Evolutionary conservation across 2,329 filamentous ascomycete species (phyloP), one percentile per base, ranked within the genome.

Genomic region (Exophiala mesophila): DNA sequence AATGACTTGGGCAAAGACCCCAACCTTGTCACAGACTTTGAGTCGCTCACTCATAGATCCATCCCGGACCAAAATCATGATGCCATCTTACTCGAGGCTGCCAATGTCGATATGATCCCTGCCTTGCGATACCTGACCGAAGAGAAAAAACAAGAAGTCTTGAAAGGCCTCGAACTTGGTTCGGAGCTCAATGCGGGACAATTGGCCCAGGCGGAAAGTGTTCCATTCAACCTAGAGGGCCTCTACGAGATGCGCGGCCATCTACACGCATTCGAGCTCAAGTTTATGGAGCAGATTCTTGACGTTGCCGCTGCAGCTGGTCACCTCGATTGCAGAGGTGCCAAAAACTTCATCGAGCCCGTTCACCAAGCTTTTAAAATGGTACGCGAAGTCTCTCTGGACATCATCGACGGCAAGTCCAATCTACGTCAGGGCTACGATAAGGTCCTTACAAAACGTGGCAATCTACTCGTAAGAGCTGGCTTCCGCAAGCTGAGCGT

Each of bases 1-100:
- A 64, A 66, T 35, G 63, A 67, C 40, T 51, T 67, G 12, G 64
- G 65, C 18, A 67, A 66, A 41, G 62, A 66, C 26, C 46, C 58
- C 2, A 33, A 53, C 23, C 56, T 67, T 3, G 57, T 57, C 6
- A 32, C 55, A 10, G 49, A 59, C 17, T 50, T 57, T 35, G 45
- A 50, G 6, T 23, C 23, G 4, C 26, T 37, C 2, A 52, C 40
- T 3, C 21, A 36, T 28, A 31, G 17, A 10, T 29, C 26, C 10
- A 32, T 53, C 4, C 30, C 32, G 12, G 44, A 44, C 10, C 37
- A 20, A 32, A 57, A 66, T 39, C 63, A 65, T 42, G 62, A 64
- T 37, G 48, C 53, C 23, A 49, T 65, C 3, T 47, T 66, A 2
- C 47, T 59, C 5, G 57, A 58, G 20, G 58, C 58, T 1, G 57